Evolutionary conservation across 306 rosid genomes (phyloP).

Genomic region (Dalbergia cochinchinensis): DNA sequence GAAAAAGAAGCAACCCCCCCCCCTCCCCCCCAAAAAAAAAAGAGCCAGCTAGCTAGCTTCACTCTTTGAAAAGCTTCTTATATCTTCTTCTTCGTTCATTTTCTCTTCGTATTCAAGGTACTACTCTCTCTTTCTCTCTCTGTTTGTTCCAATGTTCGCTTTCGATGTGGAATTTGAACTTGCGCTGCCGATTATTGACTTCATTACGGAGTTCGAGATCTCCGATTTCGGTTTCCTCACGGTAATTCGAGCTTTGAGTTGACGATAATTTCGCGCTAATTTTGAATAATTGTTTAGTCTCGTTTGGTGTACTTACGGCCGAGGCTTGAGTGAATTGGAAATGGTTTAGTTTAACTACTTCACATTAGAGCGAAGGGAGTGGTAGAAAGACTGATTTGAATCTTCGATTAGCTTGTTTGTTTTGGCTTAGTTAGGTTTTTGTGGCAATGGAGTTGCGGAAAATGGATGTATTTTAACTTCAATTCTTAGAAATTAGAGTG

Average conservation of each 20-base stretch:
- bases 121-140: not conserved
- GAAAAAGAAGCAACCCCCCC: not conserved
- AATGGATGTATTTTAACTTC: not conserved
- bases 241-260: not conserved
- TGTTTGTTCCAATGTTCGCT: not conserved
- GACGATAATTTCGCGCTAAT: not conserved
- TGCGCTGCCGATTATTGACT: not conserved
- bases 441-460: slow-evolving; percentile 10
- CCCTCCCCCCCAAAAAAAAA: not conserved
- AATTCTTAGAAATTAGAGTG: too few species aligned
- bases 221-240: not conserved
- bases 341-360: not conserved
- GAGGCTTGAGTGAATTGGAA: not conserved
- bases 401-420: not conserved
- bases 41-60: not conserved
- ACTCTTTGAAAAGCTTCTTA: not conserved
- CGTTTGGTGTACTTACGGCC: not conserved
- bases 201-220: not conserved
- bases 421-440: slow-evolving; percentile 11
- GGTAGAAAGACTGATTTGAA: not conserved
- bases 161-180: slow-evolving; percentile 9
- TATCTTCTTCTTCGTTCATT: not conserved
- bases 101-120: slow-evolving; percentile 42
- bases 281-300: not conserved
- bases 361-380: not conserved